A percentile compares a stretch with the other conserved stretches of the same genome.
Evolutionary conservation across 495 filamentous ascomycete genomes (phyloP).

Genomic region (Aspergillus leporis): DNA sequence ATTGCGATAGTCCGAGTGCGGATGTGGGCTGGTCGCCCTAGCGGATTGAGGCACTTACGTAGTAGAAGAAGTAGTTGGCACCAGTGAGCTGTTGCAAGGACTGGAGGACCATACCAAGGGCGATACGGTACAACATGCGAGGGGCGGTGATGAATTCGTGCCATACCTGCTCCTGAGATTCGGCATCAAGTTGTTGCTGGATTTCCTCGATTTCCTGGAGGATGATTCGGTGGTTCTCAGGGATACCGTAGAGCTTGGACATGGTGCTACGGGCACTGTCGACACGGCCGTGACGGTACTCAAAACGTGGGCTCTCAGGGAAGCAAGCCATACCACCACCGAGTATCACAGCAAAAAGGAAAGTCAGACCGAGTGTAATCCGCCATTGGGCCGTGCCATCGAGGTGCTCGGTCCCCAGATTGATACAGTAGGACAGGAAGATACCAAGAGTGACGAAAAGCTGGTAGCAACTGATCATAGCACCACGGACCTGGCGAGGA

Average conservation of each 20-base stretch:
- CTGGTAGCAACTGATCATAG: slow-evolving; percentile 74
- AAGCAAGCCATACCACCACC: slow-evolving; percentile 71
- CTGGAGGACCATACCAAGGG: slow-evolving; percentile 68
- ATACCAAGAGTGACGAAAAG: slow-evolving; percentile 87
- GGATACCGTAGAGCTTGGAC: slow-evolving; percentile 68
- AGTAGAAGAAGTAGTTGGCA: slow-evolving; percentile 80
- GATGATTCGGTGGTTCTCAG: slow-evolving; percentile 62
- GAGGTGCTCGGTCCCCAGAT: slow-evolving; percentile 65
- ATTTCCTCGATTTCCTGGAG: slow-evolving; percentile 66
- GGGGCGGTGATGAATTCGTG: slow-evolving; percentile 69
- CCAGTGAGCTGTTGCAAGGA: slow-evolving; percentile 68
- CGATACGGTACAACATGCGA: slow-evolving; percentile 70
- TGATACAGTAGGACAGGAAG: slow-evolving; percentile 76
- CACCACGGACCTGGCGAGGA: slow-evolving; percentile 64
- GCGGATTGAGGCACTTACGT: slow-evolving; percentile 53
- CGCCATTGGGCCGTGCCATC: slow-evolving; percentile 63
- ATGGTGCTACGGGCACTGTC: slow-evolving; percentile 68
- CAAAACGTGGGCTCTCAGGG: slow-evolving; percentile 69
- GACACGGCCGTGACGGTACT: slow-evolving; percentile 62
- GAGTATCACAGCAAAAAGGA: slow-evolving; percentile 72
- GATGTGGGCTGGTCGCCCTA: slow-evolving; percentile 6
- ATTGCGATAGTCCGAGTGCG: slow-evolving; percentile 25
- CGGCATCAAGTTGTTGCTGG: slow-evolving; percentile 57
- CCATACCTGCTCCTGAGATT: slow-evolving; percentile 60
- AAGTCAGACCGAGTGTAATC: slow-evolving; percentile 75